Percentiles rank a stretch among this genome's conserved stretches.
Conservation (phyloP, 352 stramenopile species). For the Aphanomyces invadans region DNA sequence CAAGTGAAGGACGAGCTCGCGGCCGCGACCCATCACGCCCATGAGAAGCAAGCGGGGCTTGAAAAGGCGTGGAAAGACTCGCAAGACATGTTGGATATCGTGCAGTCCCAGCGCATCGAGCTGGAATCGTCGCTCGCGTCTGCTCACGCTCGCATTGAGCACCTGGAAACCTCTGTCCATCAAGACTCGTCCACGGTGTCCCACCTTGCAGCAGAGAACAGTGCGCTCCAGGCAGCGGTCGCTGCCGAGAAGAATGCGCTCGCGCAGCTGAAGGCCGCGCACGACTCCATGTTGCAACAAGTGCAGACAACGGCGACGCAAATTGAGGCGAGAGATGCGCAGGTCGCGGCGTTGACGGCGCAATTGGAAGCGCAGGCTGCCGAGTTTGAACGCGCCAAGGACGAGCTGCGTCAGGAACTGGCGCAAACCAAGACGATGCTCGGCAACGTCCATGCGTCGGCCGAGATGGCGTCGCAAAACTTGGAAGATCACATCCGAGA, state of each 20-base stretch:
- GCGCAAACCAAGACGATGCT: slow-evolving; percentile 9
- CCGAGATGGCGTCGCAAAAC: slow-evolving; percentile 6
- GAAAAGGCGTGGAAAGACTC: no score
- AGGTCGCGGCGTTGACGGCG: background rate
- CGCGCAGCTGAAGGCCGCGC: slow-evolving; percentile 1
- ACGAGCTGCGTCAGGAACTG: background rate
- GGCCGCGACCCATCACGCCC: no score
- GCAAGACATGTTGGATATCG: no score
- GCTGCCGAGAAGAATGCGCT: background rate
- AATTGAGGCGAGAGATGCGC: background rate
- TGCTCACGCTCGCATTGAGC: no score
- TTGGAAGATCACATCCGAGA: slow-evolving; percentile 21
- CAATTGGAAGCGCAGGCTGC: background rate
- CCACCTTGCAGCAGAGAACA: no score
- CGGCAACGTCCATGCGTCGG: slow-evolving; percentile 11
- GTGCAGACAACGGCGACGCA: background rate
- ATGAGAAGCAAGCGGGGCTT: no score
- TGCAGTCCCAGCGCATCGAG: no score
- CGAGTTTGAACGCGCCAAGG: background rate
- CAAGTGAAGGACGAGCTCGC: no score
- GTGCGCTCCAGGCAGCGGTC: background rate
- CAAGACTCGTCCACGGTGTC: no score
- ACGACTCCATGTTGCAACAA: background rate
- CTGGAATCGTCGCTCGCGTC: no score
- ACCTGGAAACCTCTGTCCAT: no score